phyloP scores from a whole-genome alignment of 306 rosid species.

The Parietaria judaica region DNA sequence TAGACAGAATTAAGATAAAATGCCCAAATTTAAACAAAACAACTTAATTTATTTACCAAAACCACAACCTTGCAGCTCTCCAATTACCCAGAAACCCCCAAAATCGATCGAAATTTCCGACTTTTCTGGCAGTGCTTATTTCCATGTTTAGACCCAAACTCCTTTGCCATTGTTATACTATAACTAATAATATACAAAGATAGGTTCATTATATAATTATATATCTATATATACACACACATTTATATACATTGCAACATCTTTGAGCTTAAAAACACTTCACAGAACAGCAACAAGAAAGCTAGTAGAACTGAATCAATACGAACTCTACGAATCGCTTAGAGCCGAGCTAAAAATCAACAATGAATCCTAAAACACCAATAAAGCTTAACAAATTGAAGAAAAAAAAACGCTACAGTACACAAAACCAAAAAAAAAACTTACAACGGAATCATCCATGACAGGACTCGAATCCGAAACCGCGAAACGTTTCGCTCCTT shows the following conservation, averaged over 20 bases:
- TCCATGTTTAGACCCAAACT: too few relatives aligned
- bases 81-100: too few relatives aligned
- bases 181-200: too few relatives aligned
- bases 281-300: not conserved
- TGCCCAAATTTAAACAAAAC: not conserved
- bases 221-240: not conserved
- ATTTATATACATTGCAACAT: not conserved
- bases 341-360: not conserved
- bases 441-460: slow-evolving; percentile 52
- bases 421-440: slow-evolving; percentile 13
- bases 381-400: not conserved
- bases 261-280: not conserved
- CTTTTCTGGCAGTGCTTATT: too few relatives aligned
- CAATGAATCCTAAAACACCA: not conserved
- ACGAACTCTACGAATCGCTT: not conserved
- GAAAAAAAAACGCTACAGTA: not conserved
- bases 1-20: slow-evolving; percentile 10
- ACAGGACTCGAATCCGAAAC: slow-evolving; percentile 50
- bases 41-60: too few relatives aligned
- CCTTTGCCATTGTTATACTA: too few relatives aligned
- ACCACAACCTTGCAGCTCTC: too few relatives aligned
- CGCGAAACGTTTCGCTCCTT: slow-evolving; percentile 69
- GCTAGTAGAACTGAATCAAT: not conserved
- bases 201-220: not conserved
- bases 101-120: too few relatives aligned